These are phyloP conservation scores for Calonectria pseudoturangicola DNA, from an alignment of 2,329 filamentous ascomycete species.

Conservation along the genomic window DNA sequence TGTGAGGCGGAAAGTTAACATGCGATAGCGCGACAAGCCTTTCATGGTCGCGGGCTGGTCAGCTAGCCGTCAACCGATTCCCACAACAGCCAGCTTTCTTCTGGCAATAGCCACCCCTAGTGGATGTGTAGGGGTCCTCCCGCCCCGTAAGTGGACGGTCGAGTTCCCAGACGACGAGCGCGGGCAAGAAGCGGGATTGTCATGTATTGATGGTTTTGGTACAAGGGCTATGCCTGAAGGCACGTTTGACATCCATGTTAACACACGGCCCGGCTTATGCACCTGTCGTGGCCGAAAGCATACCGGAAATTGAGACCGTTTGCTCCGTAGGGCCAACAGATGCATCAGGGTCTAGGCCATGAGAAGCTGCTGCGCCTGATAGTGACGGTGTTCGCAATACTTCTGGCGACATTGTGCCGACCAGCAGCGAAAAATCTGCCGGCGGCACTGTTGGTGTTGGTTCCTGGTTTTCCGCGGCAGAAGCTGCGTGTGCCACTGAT, in stretches of 20 bases:
- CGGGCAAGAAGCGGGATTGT: slow-evolving; percentile 37
- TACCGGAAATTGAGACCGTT: slow-evolving; percentile 41
- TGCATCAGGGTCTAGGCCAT: slow-evolving; percentile 27
- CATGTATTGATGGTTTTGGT: slow-evolving; percentile 33
- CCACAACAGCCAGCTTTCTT: slow-evolving; percentile 18
- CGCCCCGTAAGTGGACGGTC: slow-evolving; percentile 28
- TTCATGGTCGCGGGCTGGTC: not conserved
- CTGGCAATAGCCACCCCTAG: not conserved
- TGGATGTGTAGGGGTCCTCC: slow-evolving; percentile 19
- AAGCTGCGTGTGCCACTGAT: slow-evolving; percentile 21
- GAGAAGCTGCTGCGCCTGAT: slow-evolving; percentile 48
- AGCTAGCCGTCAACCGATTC: slow-evolving; percentile 10
- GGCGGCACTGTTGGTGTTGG: slow-evolving; percentile 43
- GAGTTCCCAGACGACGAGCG: slow-evolving; percentile 41
- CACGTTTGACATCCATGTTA: slow-evolving; percentile 41
- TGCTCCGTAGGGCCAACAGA: slow-evolving; percentile 46
- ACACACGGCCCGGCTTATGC: slow-evolving; percentile 49
- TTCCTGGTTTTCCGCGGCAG: slow-evolving; percentile 38
- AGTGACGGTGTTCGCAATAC: slow-evolving; percentile 41
- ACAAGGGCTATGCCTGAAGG: slow-evolving; percentile 36
- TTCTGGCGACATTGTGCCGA: slow-evolving; percentile 30
- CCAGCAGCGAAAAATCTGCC: slow-evolving; percentile 45
- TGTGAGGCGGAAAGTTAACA: slow-evolving; percentile 28
- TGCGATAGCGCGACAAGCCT: slow-evolving; percentile 16
- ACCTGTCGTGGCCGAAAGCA: slow-evolving; percentile 47